These are phyloP conservation scores for Pseudohyphozyma bogoriensis DNA, from an alignment of 768 basidiomycete genomes.

Conservation along the genomic window DNA sequence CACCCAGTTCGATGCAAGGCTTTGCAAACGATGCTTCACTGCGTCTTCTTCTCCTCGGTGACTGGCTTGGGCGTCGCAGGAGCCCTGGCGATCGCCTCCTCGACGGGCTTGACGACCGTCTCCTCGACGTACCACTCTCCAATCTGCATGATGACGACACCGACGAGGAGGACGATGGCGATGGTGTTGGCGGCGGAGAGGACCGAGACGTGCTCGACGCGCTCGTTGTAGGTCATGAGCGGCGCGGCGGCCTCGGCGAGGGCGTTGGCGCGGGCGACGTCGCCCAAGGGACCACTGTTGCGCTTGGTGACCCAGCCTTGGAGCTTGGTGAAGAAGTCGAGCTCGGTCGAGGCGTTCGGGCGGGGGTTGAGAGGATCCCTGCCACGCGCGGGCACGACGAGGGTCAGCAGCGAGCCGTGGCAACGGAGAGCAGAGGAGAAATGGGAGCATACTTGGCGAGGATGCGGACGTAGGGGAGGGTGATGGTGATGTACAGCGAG, in stretches of 20 bases:
- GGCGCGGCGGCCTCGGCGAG: neutral
- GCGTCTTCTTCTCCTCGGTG: constrained; percentile 25
- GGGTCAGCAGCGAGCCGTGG: no score
- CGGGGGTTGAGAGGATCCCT: constrained; percentile 21
- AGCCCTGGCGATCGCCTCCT: neutral
- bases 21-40: no score
- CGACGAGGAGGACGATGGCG: constrained; percentile 9
- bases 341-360: constrained; percentile 5
- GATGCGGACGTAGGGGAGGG: constrained; percentile 19
- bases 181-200: constrained; percentile 28
- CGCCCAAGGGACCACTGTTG: constrained; percentile 9
- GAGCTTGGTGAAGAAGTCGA: constrained; percentile 23
- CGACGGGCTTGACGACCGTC: constrained; percentile 3
- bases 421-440: neutral
- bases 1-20: no score
- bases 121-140: constrained; percentile 27
- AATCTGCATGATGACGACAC: constrained; percentile 26
- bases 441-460: constrained; percentile 7
- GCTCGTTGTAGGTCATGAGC: constrained; percentile 14
- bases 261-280: constrained; percentile 18
- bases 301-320: constrained; percentile 7
- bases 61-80: neutral
- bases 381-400: neutral
- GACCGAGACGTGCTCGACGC: constrained; percentile 23
- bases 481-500: constrained; percentile 24